These are phyloP conservation scores for Debaryomyces prosopidis DNA, from an alignment of 805 yeast genomes.

Conservation along the genomic window DNA sequence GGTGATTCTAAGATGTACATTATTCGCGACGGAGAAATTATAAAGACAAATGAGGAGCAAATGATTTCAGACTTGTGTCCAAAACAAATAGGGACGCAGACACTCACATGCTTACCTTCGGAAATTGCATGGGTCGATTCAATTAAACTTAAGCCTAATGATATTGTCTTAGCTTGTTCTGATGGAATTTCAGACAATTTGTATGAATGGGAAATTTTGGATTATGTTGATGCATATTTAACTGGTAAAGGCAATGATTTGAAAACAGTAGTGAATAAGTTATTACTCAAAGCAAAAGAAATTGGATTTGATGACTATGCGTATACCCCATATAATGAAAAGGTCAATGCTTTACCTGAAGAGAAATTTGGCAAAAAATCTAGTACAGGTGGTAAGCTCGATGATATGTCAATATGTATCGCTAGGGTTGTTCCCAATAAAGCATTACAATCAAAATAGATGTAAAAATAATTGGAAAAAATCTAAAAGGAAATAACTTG, in stretches of 20 bases:
- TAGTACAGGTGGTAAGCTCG: slow-evolving; percentile 54
- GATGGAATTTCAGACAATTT: slow-evolving; percentile 58
- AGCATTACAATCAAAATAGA: neutral
- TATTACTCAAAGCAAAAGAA: slow-evolving; percentile 46
- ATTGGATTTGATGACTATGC: slow-evolving; percentile 55
- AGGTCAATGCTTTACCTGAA: slow-evolving; percentile 43
- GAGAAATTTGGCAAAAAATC: slow-evolving; percentile 25
- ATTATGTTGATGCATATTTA: slow-evolving; percentile 34
- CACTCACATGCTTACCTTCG: slow-evolving; percentile 43
- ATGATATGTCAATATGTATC: slow-evolving; percentile 53
- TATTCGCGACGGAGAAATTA: slow-evolving; percentile 46
- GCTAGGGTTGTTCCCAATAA: slow-evolving; percentile 38
- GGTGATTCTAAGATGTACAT: slow-evolving; percentile 53
- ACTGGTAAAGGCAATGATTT: slow-evolving; percentile 28
- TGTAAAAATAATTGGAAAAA: neutral
- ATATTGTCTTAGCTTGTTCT: slow-evolving; percentile 47
- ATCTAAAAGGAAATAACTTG: neutral
- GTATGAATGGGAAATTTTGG: slow-evolving; percentile 47
- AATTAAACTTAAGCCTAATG: slow-evolving; percentile 39
- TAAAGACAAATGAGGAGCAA: slow-evolving; percentile 47
- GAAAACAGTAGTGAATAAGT: slow-evolving; percentile 38
- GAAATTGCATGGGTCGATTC: slow-evolving; percentile 48
- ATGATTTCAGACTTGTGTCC: slow-evolving; percentile 50
- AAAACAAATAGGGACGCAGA: slow-evolving; percentile 55
- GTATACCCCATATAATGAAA: slow-evolving; percentile 54